Evolutionary conservation across 441 rosid species (phyloP), one percentile per base, ranked within the genome.

Genomic region (Populus hybrid): DNA sequence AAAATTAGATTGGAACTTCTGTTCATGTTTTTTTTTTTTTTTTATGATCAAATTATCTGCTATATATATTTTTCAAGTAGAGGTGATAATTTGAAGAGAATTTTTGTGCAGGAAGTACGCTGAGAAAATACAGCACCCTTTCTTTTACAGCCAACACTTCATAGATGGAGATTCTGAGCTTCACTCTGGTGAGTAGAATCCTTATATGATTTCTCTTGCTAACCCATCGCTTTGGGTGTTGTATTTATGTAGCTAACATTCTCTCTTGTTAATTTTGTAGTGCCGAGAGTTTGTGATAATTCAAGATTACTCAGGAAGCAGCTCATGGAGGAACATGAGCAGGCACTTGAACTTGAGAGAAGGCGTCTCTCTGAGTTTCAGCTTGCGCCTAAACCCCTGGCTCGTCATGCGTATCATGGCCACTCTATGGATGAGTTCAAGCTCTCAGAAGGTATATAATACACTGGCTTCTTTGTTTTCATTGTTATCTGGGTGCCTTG

Each of bases 121-220:
- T 0, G 95, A 93, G 69, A 94, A 90, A 84, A 68, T 86, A 69
- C 90, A 90, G 36, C 90, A 88, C 14, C 77, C 82, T 18, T 75
- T 86, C 79, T 83, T 78, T 69, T 83, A 84, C 80, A 83, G 79
- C 74, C 81, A 84, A 38, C 91, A 85, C 42, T 86, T 81, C 35
- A 40, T 79, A 2, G 95, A 89, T n/a, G 87, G 89, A 74, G 97
- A 94, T 83, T 36, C 84, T 0, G 99, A 91, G 78, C 79, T 86
- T 82, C 90, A 84, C 74, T 75, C 90, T 20, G 76, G 96, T 92
- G 71, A 88, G 93, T 79, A 56, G 65, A 74, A 68, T n/a, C 42
- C 26, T 53, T 50, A 24, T 10, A 59, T 28, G 4, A 56, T 12
- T 68, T 1, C 1, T 21, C 68, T 35, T 29, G 24, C 40, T 4